Evolutionary conservation across 1,284 basidiomycete genomes (phyloP).

Genomic region (Ustilago vetiveriae): DNA sequence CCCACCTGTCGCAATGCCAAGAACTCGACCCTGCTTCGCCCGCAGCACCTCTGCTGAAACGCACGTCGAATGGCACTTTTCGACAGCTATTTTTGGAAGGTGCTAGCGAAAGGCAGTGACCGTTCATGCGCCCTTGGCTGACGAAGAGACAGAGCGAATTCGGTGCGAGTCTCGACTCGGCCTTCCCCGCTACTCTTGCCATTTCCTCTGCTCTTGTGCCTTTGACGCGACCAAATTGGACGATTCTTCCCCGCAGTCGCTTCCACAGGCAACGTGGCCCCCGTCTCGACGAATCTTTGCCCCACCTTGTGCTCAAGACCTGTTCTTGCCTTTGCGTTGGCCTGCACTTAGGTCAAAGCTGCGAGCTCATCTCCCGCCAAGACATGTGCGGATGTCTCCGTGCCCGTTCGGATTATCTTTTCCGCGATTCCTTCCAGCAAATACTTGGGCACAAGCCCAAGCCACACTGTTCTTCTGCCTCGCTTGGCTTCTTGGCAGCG

Average conservation of each 20-base stretch:
- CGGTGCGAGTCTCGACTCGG: slow-evolving; percentile 10
- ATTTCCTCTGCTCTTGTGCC: not conserved
- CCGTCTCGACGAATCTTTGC: slow-evolving; percentile 14
- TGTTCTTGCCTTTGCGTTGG: too few relatives aligned
- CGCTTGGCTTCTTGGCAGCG: not conserved
- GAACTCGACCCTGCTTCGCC: slow-evolving; percentile 21
- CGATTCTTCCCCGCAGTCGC: not conserved
- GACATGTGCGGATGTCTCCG: too few relatives aligned
- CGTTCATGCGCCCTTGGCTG: too few relatives aligned
- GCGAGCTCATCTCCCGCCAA: too few relatives aligned
- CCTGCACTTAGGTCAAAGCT: too few relatives aligned
- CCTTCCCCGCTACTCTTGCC: slow-evolving; percentile 15
- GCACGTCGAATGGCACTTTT: slow-evolving; percentile 23
- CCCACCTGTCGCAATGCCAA: slow-evolving; percentile 24
- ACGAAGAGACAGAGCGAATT: too few relatives aligned
- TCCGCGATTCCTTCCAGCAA: too few relatives aligned
- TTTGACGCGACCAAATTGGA: not conserved
- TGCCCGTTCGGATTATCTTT: too few relatives aligned
- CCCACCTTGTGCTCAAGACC: too few relatives aligned
- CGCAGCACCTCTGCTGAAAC: slow-evolving; percentile 9
- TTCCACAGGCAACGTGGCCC: slow-evolving; percentile 2
- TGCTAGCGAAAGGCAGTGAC: too few relatives aligned
- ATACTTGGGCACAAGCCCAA: too few relatives aligned
- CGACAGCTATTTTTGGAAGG: slow-evolving; percentile 37
- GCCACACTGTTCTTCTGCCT: too few relatives aligned